A percentile compares a stretch with the other conserved stretches of the same genome.
Evolutionary conservation across 2,329 filamentous ascomycete genomes (phyloP).

Genomic region (Aureobasidium melanogenum): DNA sequence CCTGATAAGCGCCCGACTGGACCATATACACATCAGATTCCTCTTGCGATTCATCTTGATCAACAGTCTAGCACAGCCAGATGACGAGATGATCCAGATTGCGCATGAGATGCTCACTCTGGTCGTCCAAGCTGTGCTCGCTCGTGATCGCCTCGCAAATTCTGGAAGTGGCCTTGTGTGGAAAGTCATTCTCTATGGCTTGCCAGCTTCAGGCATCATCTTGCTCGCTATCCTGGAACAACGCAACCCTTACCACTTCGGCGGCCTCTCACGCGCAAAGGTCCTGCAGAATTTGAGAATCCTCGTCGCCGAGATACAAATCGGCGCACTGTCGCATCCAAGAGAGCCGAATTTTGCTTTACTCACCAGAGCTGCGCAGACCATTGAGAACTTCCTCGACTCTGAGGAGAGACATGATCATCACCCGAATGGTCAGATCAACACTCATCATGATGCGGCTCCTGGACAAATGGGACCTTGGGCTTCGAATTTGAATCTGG

Average conservation of each 20-base stretch:
- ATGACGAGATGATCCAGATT: slow-evolving; percentile 19
- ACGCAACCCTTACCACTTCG: not conserved
- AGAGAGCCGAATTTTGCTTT: slow-evolving; percentile 25
- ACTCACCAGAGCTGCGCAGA: slow-evolving; percentile 22
- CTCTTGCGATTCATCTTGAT: slow-evolving; percentile 22
- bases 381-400: slow-evolving; percentile 23
- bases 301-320: slow-evolving; percentile 25
- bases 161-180: slow-evolving; percentile 27
- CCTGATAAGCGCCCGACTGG: slow-evolving; percentile 24
- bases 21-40: slow-evolving; percentile 27
- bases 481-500: slow-evolving; percentile 14
- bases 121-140: slow-evolving; percentile 23
- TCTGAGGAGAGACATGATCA: slow-evolving; percentile 10
- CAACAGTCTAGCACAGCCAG: slow-evolving; percentile 19
- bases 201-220: slow-evolving; percentile 28
- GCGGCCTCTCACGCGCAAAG: slow-evolving; percentile 13
- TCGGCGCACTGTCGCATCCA: slow-evolving; percentile 21
- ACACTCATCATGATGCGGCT: not conserved
- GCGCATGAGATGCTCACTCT: slow-evolving; percentile 24
- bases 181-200: slow-evolving; percentile 28
- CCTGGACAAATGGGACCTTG: slow-evolving; percentile 7
- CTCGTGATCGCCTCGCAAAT: slow-evolving; percentile 24
- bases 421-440: slow-evolving; percentile 5
- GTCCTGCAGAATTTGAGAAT: slow-evolving; percentile 25
- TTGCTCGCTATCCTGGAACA: slow-evolving; percentile 22